phyloP scores from a whole-genome alignment of 148 eudicot species.

The Nepenthes gracilis region DNA sequence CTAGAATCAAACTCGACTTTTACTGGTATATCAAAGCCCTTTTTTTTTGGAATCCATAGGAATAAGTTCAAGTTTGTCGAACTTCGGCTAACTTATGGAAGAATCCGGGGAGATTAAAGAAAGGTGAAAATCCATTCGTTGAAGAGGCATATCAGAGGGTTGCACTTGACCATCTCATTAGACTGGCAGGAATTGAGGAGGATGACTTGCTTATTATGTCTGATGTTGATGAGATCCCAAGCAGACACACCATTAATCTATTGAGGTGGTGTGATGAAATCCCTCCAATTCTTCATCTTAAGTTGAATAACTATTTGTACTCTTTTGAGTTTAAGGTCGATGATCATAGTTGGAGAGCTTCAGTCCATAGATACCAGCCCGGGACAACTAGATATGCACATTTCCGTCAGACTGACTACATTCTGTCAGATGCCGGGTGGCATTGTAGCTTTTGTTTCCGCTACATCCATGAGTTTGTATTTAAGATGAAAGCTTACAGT shows the following conservation, averaged over 20 bases:
- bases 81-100: slow-evolving; percentile 40
- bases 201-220: slow-evolving; percentile 60
- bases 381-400: slow-evolving; percentile 45
- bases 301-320: slow-evolving; percentile 37
- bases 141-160: slow-evolving; percentile 57
- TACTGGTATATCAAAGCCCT: slow-evolving; percentile 32
- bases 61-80: slow-evolving; percentile 34
- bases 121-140: slow-evolving; percentile 47
- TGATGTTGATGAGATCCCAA: slow-evolving; percentile 60
- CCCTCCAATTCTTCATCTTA: slow-evolving; percentile 35
- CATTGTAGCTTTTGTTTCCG: slow-evolving; percentile 65
- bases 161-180: slow-evolving; percentile 35
- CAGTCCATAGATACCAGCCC: slow-evolving; percentile 36
- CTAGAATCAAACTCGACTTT: slow-evolving; percentile 58
- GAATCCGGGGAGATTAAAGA: slow-evolving; percentile 33
- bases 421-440: slow-evolving; percentile 55
- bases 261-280: slow-evolving; percentile 52
- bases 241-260: slow-evolving; percentile 40
- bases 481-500: slow-evolving; percentile 65
- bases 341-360: slow-evolving; percentile 47
- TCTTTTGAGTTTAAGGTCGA: slow-evolving; percentile 38
- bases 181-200: slow-evolving; percentile 44
- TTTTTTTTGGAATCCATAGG: slow-evolving; percentile 18
- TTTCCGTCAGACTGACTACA: slow-evolving; percentile 32
- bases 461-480: slow-evolving; percentile 35